phyloP scores from a whole-genome alignment of 441 rosid genomes.

The Pelargonium exstipulatum region DNA sequence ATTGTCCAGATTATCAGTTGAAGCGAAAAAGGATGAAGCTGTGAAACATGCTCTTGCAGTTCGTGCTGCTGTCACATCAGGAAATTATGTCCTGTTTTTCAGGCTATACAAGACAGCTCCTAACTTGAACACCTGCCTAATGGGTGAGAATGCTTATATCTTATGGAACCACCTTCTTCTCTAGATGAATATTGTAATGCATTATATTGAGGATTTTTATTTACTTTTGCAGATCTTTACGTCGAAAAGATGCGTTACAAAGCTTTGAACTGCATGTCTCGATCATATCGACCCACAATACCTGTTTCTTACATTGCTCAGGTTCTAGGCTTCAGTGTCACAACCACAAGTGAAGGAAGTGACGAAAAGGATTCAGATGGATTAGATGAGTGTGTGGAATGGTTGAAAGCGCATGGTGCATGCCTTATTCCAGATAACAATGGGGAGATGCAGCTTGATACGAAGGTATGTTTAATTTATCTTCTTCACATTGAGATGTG shows the following conservation, averaged over 20 bases:
- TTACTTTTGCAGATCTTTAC: slow-evolving; percentile 64
- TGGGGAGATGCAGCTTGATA: slow-evolving; percentile 76
- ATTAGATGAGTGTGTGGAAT: slow-evolving; percentile 69
- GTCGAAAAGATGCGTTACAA: slow-evolving; percentile 90
- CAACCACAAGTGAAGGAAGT: slow-evolving; percentile 34
- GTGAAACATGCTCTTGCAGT: slow-evolving; percentile 96
- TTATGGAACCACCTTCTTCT: not conserved
- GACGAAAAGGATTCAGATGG: slow-evolving; percentile 51
- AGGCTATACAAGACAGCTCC: slow-evolving; percentile 83
- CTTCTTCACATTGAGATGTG: too few species aligned
- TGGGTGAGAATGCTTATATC: slow-evolving; percentile 53
- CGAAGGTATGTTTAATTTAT: slow-evolving; percentile 49
- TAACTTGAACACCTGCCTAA: slow-evolving; percentile 75
- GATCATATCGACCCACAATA: slow-evolving; percentile 84
- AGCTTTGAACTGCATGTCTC: slow-evolving; percentile 81
- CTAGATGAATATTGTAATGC: not conserved
- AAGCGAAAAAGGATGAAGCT: slow-evolving; percentile 65
- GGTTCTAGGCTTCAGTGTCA: slow-evolving; percentile 58
- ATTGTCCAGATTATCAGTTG: slow-evolving; percentile 59
- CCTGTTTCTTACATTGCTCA: slow-evolving; percentile 70
- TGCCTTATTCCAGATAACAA: slow-evolving; percentile 46
- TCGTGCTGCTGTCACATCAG: slow-evolving; percentile 90
- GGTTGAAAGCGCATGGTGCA: slow-evolving; percentile 94
- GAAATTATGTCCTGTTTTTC: slow-evolving; percentile 86
- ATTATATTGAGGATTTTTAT: slow-evolving; percentile 7